Percentiles rank a stretch among this genome's conserved stretches.
phyloP scores from a whole-genome alignment of 306 rosid genomes.

The Prunus armeniaca region DNA sequence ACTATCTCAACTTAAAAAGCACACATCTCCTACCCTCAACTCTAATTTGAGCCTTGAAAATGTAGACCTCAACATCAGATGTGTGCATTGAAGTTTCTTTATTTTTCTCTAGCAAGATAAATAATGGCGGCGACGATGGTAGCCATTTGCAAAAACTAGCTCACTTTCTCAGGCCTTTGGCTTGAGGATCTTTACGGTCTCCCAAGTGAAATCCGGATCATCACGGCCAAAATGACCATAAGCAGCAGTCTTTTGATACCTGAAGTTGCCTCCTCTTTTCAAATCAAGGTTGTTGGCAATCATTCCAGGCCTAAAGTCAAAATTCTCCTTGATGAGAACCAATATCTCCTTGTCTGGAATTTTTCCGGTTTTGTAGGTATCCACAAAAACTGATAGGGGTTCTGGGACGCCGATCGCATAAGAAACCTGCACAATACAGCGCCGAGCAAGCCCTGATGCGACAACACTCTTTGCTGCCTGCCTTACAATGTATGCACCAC shows the following conservation, averaged over 20 bases:
- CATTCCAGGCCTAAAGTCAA: constrained; percentile 83
- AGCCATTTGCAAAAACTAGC: constrained; percentile 25
- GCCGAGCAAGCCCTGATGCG: constrained; percentile 77
- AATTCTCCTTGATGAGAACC: constrained; percentile 58
- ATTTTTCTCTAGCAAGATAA: constrained; percentile 25
- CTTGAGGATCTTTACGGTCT: constrained; percentile 63
- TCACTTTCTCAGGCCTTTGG: constrained; percentile 52
- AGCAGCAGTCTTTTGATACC: constrained; percentile 83
- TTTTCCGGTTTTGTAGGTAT: constrained; percentile 64
- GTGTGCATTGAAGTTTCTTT: constrained; percentile 44
- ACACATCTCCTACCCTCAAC: constrained; percentile 25
- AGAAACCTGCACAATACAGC: constrained; percentile 79
- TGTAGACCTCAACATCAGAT: constrained; percentile 25
- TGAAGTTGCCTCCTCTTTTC: constrained; percentile 65
- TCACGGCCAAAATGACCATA: constrained; percentile 82
- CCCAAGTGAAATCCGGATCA: constrained; percentile 81
- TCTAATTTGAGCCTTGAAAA: constrained; percentile 23
- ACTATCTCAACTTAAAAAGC: constrained; percentile 30
- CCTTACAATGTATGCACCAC: constrained; percentile 73
- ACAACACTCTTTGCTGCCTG: constrained; percentile 83
- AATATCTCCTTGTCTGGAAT: constrained; percentile 59
- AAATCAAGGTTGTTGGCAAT: constrained; percentile 68
- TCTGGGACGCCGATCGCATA: constrained; percentile 83
- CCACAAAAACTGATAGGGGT: constrained; percentile 67
- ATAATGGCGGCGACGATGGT: constrained; percentile 30